A percentile compares a stretch with the other conserved stretches of the same genome.
phyloP scores from a whole-genome alignment of 2,329 filamentous ascomycete genomes.

The Sporothrix pseudoabietina region DNA sequence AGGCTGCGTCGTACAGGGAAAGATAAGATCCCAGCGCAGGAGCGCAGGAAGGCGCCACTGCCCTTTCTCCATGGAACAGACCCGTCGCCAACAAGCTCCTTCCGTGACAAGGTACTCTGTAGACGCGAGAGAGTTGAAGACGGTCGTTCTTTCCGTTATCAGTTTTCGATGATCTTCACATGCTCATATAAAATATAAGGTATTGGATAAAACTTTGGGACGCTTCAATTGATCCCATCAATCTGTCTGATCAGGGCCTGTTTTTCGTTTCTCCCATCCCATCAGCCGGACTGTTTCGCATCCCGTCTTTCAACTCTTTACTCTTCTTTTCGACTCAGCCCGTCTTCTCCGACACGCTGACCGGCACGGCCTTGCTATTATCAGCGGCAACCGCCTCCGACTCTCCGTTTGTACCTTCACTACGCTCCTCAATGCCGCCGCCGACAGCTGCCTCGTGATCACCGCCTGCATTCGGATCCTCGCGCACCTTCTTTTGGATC shows the following conservation, averaged over 20 bases:
- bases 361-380: background rate
- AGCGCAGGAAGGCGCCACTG: constrained; percentile 5
- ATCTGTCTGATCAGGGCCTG: background rate
- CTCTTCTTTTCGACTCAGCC: background rate
- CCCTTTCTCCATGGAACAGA: background rate
- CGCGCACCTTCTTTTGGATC: constrained; percentile 14
- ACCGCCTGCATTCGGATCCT: background rate
- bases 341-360: constrained; percentile 6
- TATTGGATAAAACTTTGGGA: background rate
- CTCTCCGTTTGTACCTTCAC: background rate
- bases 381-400: background rate
- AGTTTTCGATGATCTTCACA: background rate
- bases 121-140: background rate
- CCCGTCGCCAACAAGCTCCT: background rate
- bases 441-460: constrained; percentile 11
- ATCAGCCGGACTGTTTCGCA: background rate
- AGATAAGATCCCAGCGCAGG: constrained; percentile 25
- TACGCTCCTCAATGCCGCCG: background rate
- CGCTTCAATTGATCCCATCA: background rate
- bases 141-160: background rate
- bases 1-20: background rate
- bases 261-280: background rate
- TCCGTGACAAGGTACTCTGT: background rate
- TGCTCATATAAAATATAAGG: background rate
- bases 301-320: background rate